Conservation (phyloP, 192 early-diverging fungal species). For the Coemansia sp. region DNA sequence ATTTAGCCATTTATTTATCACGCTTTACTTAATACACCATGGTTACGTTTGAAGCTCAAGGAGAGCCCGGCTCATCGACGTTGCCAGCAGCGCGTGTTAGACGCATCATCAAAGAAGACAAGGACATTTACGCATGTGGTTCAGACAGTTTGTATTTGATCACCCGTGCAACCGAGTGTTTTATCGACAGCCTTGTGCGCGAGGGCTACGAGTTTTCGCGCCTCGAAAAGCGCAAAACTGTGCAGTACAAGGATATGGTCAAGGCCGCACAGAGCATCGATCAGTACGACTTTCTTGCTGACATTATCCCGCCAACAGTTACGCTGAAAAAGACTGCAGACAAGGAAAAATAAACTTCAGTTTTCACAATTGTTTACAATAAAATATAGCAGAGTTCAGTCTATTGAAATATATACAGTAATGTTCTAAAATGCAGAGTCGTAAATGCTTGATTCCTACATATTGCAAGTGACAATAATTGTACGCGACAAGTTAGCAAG, state of each 20-base stretch:
- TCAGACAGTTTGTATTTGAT: slow-evolving; percentile 68
- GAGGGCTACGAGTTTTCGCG: slow-evolving; percentile 63
- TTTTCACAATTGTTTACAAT: too few relatives aligned
- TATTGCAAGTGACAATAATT: too few relatives aligned
- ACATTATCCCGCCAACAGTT: slow-evolving; percentile 45
- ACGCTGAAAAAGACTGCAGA: slow-evolving; percentile 16
- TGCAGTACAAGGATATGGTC: slow-evolving; percentile 72
- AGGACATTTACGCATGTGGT: slow-evolving; percentile 67
- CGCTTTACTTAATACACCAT: slow-evolving; percentile 1
- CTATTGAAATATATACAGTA: background rate
- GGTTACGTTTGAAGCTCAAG: slow-evolving; percentile 18
- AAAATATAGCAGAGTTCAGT: background rate
- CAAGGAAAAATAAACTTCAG: slow-evolving; percentile 8
- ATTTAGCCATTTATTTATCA: too few relatives aligned
- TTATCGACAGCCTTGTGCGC: slow-evolving; percentile 65
- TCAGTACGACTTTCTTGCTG: slow-evolving; percentile 50
- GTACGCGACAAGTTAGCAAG: background rate
- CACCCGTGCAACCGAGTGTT: slow-evolving; percentile 67
- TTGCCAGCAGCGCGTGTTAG: slow-evolving; percentile 68
- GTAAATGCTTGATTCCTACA: too few relatives aligned
- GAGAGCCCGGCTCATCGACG: slow-evolving; percentile 51
- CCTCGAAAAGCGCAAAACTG: slow-evolving; percentile 68
- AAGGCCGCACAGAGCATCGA: slow-evolving; percentile 56
- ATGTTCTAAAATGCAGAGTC: background rate
- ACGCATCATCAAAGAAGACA: slow-evolving; percentile 74